Percentiles rank a stretch among this genome's conserved stretches.
Evolutionary conservation across 306 rosid genomes (phyloP).

Genomic region (Senna siamea): DNA sequence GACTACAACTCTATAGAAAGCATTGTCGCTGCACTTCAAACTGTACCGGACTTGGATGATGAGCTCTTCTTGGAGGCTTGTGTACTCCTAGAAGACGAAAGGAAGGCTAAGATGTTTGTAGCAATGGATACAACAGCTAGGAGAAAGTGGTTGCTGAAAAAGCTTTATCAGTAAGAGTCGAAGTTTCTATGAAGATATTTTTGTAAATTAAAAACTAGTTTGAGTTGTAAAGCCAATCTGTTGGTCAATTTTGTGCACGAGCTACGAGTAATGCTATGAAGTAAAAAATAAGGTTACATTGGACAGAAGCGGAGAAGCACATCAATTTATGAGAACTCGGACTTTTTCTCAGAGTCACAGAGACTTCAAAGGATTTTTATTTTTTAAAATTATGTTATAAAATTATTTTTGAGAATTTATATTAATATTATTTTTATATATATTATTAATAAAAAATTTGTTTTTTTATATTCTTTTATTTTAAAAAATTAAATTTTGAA

Average conservation of each 20-base stretch:
- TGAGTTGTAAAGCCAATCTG: not conserved
- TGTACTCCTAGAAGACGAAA: constrained; percentile 58
- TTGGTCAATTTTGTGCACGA: not conserved
- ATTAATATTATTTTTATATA: too few species aligned
- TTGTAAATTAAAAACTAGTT: not conserved
- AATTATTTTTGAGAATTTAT: too few species aligned
- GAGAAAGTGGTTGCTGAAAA: constrained; percentile 54
- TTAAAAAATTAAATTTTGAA: too few species aligned
- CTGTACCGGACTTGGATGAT: constrained; percentile 56
- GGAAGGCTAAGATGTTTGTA: constrained; percentile 59
- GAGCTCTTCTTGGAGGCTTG: constrained; percentile 65
- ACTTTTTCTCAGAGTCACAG: too few species aligned
- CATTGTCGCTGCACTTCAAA: constrained; percentile 62
- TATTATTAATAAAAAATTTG: too few species aligned
- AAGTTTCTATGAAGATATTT: too few species aligned
- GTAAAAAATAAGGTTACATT: too few species aligned
- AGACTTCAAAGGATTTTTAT: too few species aligned
- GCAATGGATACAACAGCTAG: constrained; percentile 59
- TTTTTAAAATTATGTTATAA: too few species aligned
- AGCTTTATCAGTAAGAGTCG: constrained; percentile 46
- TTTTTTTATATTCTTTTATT: too few species aligned
- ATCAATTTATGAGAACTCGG: too few species aligned
- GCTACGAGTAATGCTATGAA: not conserved
- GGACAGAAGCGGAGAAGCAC: too few species aligned
- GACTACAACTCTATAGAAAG: constrained; percentile 52